A percentile compares a stretch with the other conserved stretches of the same genome.
These are phyloP conservation scores for Quercus lobata DNA, from an alignment of 331 rosid species.

Conservation along the genomic window DNA sequence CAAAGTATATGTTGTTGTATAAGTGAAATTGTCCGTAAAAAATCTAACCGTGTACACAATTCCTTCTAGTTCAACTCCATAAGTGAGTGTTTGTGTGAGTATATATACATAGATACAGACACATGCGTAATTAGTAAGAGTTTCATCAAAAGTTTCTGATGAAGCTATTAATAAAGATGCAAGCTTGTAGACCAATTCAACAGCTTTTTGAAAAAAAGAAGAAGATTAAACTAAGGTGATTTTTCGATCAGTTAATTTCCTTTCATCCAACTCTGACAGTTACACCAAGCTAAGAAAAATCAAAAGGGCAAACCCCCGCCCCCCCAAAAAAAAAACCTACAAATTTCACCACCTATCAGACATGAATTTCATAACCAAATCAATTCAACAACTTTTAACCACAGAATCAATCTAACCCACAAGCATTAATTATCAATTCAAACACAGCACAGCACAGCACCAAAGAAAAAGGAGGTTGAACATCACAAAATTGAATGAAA, in stretches of 20 bases:
- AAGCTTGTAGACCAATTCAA: not conserved
- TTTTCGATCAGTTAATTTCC: slow-evolving; percentile 20
- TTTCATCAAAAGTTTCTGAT: not conserved
- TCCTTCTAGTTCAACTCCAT: not conserved
- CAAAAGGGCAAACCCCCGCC: not conserved
- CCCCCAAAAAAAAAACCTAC: not conserved
- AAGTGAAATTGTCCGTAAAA: not conserved
- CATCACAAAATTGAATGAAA: not conserved
- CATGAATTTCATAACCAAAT: not conserved
- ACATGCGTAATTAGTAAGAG: too few relatives aligned
- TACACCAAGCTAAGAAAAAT: slow-evolving; percentile 6
- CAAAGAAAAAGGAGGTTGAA: slow-evolving; percentile 8
- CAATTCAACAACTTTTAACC: not conserved
- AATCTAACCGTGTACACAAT: not conserved
- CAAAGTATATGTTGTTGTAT: too few relatives aligned
- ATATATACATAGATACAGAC: not conserved
- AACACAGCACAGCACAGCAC: not conserved
- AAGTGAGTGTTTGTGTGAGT: not conserved
- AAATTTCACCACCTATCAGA: not conserved
- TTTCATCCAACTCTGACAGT: slow-evolving; percentile 19
- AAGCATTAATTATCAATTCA: not conserved
- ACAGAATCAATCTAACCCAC: not conserved
- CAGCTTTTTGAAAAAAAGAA: not conserved
- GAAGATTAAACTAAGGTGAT: slow-evolving; percentile 8
- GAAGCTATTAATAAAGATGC: not conserved